Evolutionary conservation across 2,329 filamentous ascomycete species (phyloP).

Genomic region (Epichloe uncinata): DNA sequence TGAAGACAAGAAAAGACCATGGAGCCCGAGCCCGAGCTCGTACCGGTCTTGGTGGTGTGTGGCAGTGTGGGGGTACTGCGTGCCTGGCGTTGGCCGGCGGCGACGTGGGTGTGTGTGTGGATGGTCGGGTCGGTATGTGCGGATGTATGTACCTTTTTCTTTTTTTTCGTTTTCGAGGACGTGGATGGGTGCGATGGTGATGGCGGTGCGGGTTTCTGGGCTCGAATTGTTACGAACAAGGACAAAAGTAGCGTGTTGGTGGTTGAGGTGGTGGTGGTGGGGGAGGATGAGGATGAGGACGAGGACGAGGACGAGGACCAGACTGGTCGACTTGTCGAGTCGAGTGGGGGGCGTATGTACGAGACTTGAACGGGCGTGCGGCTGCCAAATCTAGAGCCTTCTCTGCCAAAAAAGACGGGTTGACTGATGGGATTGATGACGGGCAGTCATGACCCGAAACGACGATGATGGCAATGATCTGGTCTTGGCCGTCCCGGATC

Average conservation of each 20-base stretch:
- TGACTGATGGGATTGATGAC: not conserved
- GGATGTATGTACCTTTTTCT: no score
- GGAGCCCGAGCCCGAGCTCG: constrained; percentile 7
- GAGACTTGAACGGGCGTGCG: constrained; percentile 2
- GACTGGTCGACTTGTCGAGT: not conserved
- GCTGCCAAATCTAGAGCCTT: not conserved
- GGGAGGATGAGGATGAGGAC: no score
- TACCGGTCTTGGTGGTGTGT: constrained; percentile 2
- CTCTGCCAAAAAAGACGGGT: not conserved
- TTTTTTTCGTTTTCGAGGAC: not conserved
- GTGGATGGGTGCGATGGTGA: not conserved
- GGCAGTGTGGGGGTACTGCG: constrained; percentile 4
- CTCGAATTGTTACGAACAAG: not conserved
- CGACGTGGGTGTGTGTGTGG: constrained; percentile 2
- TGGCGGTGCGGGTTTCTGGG: not conserved
- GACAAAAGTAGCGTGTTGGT: constrained; percentile 1
- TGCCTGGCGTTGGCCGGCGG: constrained; percentile 2
- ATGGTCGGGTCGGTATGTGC: not conserved
- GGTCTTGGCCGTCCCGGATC: not conserved
- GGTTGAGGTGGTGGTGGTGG: not conserved
- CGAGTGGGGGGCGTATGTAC: not conserved
- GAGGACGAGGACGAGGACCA: no score
- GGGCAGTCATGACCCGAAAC: not conserved
- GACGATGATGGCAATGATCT: not conserved
- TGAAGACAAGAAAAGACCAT: constrained; percentile 4